Percentiles rank a stretch among this genome's conserved stretches.
phyloP scores from a whole-genome alignment of 73 alveolate species.

The Tetrahymena thermophila region DNA sequence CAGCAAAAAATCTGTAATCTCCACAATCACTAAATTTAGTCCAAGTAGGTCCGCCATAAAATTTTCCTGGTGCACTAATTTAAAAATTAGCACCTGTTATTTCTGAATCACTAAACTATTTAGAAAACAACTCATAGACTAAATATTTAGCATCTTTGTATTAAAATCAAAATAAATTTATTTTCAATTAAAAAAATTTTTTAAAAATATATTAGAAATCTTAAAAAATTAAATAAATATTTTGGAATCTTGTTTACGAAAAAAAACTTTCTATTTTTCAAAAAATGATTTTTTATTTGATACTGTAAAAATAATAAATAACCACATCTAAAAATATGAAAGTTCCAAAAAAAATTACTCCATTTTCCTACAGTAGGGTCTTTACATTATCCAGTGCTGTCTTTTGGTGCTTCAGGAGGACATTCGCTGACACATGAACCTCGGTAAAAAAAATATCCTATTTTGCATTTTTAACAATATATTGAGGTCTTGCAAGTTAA shows the following conservation, averaged over 20 bases:
- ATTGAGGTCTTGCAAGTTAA: not conserved
- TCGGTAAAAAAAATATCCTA: not conserved
- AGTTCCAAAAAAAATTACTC: too few species aligned
- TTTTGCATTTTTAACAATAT: not conserved
- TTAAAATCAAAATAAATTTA: too few species aligned
- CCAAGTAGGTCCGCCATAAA: not conserved
- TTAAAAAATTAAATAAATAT: too few species aligned
- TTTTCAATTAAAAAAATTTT: too few species aligned
- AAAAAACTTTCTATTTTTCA: too few species aligned
- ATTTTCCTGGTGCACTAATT: not conserved
- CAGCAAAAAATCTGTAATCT: not conserved
- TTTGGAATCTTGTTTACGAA: too few species aligned
- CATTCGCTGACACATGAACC: not conserved
- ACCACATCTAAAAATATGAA: too few species aligned
- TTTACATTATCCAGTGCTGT: not conserved
- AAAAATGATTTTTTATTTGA: too few species aligned
- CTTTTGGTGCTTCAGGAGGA: not conserved
- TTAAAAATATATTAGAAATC: too few species aligned
- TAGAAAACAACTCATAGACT: not conserved
- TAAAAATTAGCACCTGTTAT: not conserved
- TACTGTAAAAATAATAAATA: too few species aligned
- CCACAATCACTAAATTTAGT: not conserved
- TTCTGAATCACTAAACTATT: not conserved
- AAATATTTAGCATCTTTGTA: not conserved
- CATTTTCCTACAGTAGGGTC: not conserved